Evolutionary conservation across 352 stramenopile species (phyloP).

Genomic region (Phytopythium aichiense): DNA sequence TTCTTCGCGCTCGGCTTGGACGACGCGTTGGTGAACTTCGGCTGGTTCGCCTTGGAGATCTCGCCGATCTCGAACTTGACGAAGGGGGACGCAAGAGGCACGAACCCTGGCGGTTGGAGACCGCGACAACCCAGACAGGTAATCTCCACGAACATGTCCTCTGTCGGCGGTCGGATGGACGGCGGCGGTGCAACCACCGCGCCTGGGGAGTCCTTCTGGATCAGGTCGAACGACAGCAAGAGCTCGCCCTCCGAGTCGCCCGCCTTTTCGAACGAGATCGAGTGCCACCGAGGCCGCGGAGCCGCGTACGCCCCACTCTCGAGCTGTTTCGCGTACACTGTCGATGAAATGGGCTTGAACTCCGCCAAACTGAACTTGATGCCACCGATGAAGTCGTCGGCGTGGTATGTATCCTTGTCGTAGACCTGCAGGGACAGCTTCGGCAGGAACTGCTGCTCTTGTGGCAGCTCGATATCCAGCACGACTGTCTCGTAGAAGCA

Average conservation of each 20-base stretch:
- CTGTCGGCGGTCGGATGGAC: conserved; percentile 49
- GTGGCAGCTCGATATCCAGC: conserved; percentile 71
- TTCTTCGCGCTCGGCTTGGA: conserved; percentile 77
- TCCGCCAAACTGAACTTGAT: conserved; percentile 56
- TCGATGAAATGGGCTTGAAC: conserved; percentile 52
- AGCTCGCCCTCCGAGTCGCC: conserved; percentile 74
- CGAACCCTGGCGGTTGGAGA: conserved; percentile 75
- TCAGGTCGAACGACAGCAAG: conserved; percentile 72
- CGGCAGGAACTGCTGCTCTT: conserved; percentile 54
- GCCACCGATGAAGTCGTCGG: conserved; percentile 68
- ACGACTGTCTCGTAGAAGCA: conserved; percentile 83
- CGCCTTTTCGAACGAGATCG: conserved; percentile 51
- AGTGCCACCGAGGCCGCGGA: conserved; percentile 66
- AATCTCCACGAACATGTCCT: conserved; percentile 78
- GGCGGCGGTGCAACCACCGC: conserved; percentile 52
- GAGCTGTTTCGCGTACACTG: conserved; percentile 47
- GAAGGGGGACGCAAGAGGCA: conserved; percentile 82
- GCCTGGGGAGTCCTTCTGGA: conserved; percentile 61
- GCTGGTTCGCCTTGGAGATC: conserved; percentile 46
- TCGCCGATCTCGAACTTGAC: conserved; percentile 84
- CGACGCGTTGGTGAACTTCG: conserved; percentile 67
- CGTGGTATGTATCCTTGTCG: conserved; percentile 70
- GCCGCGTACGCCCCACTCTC: conserved; percentile 48
- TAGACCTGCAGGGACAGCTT: conserved; percentile 75
- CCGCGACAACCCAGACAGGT: conserved; percentile 73